A percentile compares a stretch with the other conserved stretches of the same genome.
Evolutionary conservation across 169 alveolate species (phyloP).

Genomic region (Amoebophrya sp.): DNA sequence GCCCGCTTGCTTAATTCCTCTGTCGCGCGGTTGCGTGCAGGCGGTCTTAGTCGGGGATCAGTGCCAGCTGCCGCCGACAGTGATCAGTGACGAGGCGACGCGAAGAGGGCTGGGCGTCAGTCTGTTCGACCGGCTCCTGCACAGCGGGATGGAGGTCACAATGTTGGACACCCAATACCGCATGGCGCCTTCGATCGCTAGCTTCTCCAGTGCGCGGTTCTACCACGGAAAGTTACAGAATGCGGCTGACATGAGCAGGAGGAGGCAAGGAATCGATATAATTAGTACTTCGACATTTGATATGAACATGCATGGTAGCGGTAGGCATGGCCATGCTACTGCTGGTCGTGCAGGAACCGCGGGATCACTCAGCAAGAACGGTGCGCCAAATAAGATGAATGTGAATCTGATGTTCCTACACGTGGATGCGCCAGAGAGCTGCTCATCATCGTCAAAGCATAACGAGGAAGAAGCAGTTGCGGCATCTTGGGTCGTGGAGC

Average conservation of each 20-base stretch:
- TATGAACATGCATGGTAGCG: no score
- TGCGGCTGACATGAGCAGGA: no score
- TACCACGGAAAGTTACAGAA: not conserved
- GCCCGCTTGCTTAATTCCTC: slow-evolving; percentile 9
- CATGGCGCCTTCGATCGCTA: not conserved
- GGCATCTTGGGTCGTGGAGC: not conserved
- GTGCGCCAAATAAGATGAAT: no score
- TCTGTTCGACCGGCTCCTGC: not conserved
- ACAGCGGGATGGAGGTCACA: not conserved
- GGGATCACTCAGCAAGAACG: no score
- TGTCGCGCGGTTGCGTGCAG: slow-evolving; percentile 13
- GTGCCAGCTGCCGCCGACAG: slow-evolving; percentile 28
- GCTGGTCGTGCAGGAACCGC: no score
- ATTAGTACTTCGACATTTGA: no score
- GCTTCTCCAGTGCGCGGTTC: not conserved
- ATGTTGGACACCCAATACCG: slow-evolving; percentile 20
- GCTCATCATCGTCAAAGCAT: not conserved
- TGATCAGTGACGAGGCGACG: not conserved
- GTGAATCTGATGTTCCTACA: not conserved
- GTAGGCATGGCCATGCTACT: no score
- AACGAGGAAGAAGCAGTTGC: not conserved
- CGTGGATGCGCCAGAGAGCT: not conserved
- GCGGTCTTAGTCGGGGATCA: slow-evolving; percentile 23
- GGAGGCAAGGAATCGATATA: no score
- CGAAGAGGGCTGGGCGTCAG: slow-evolving; percentile 20